Percentiles rank a stretch among this genome's conserved stretches.
These are phyloP conservation scores for Nannizziopsis barbatae DNA, from an alignment of 2,329 filamentous ascomycete genomes.

Conservation along the genomic window DNA sequence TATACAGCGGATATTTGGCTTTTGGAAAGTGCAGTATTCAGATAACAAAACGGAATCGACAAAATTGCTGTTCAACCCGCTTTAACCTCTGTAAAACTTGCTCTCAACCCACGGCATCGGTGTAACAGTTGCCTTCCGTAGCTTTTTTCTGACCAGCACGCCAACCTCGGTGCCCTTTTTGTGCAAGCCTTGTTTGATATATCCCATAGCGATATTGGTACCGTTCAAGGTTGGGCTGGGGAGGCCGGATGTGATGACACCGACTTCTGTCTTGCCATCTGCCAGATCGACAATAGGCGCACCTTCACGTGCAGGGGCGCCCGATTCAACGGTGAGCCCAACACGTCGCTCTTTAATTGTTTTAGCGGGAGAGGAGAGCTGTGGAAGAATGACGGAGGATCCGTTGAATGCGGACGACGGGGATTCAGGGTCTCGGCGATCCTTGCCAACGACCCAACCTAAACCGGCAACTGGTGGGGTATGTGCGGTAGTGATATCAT, in stretches of 20 bases:
- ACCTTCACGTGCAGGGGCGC: slow-evolving; percentile 81
- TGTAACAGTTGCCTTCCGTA: slow-evolving; percentile 60
- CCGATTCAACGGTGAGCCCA: slow-evolving; percentile 65
- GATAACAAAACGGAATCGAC: neutral
- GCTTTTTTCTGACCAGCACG: slow-evolving; percentile 65
- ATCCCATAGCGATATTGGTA: slow-evolving; percentile 94
- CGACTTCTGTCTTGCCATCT: slow-evolving; percentile 53
- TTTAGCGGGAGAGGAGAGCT: slow-evolving; percentile 49
- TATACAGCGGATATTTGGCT: no score
- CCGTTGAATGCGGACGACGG: slow-evolving; percentile 68
- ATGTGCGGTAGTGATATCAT: slow-evolving; percentile 74
- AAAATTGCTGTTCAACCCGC: neutral
- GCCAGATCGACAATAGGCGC: slow-evolving; percentile 57
- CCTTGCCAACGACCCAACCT: slow-evolving; percentile 75
- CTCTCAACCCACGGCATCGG: slow-evolving; percentile 83
- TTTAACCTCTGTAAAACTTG: slow-evolving; percentile 55
- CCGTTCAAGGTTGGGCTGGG: slow-evolving; percentile 70
- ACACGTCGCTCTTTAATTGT: slow-evolving; percentile 62
- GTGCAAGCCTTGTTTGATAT: slow-evolving; percentile 68
- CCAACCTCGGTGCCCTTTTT: slow-evolving; percentile 74
- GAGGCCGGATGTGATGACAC: slow-evolving; percentile 75
- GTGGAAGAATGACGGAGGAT: slow-evolving; percentile 61
- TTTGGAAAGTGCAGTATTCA: no score
- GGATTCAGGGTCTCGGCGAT: slow-evolving; percentile 47
- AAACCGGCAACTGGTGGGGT: slow-evolving; percentile 57